phyloP scores from a whole-genome alignment of 257 asterid species.

The Verbena officinalis region DNA sequence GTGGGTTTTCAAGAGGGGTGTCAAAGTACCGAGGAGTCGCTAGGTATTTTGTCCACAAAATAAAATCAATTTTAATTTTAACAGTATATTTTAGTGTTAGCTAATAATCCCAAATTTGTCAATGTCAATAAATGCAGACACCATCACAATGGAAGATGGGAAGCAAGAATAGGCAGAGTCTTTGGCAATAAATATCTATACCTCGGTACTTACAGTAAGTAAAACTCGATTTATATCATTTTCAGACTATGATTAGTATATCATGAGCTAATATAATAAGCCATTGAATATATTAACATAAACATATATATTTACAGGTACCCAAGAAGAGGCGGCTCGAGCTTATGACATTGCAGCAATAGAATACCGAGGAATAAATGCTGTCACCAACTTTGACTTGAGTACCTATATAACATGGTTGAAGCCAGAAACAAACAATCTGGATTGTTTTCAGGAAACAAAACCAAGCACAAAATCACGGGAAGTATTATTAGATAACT shows the following conservation, averaged over 20 bases:
- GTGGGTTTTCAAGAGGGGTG: slow-evolving; percentile 54
- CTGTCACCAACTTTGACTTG: slow-evolving; percentile 54
- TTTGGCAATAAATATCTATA: slow-evolving; percentile 49
- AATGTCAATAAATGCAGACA: slow-evolving; percentile 37
- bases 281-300: slow-evolving; percentile 14
- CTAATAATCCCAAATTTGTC: slow-evolving; percentile 7
- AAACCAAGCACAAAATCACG: slow-evolving; percentile 10
- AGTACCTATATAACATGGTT: slow-evolving; percentile 51
- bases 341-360: slow-evolving; percentile 60
- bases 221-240: not conserved
- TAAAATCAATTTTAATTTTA: not conserved
- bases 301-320: slow-evolving; percentile 38
- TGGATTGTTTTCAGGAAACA: slow-evolving; percentile 28
- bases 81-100: not conserved
- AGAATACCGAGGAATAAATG: slow-evolving; percentile 54
- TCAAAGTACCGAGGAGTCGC: slow-evolving; percentile 50
- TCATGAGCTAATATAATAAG: not conserved
- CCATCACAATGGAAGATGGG: slow-evolving; percentile 59
- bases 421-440: slow-evolving; percentile 37
- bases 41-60: slow-evolving; percentile 32
- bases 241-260: not conserved
- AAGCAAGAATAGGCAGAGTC: slow-evolving; percentile 53
- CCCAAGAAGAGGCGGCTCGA: slow-evolving; percentile 64
- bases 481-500: not conserved
- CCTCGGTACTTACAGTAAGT: slow-evolving; percentile 56